Evolutionary conservation across 164 flowering plant genomes (phyloP).

Genomic region (Piper betle): DNA sequence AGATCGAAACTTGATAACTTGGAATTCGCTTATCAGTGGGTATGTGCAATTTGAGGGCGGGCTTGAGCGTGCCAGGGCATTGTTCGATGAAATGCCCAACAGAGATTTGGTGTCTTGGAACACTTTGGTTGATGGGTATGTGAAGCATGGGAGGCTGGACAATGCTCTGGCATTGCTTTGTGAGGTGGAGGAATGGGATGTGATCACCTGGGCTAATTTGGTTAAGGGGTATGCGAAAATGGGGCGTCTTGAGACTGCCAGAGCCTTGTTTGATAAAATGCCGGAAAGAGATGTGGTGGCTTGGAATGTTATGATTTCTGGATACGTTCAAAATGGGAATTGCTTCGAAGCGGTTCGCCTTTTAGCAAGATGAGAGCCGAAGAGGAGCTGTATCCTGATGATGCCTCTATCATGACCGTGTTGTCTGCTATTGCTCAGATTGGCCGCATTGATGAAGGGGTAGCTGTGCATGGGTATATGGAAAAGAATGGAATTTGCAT

Average conservation of each 20-base stretch:
- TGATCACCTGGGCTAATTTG: conserved; percentile 53
- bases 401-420: conserved; percentile 27
- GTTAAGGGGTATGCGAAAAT: conserved; percentile 44
- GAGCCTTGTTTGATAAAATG: conserved; percentile 36
- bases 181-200: conserved; percentile 38
- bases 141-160: conserved; percentile 40
- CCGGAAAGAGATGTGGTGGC: conserved; percentile 39
- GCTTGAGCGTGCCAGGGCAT: conserved; percentile 22
- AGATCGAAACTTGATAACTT: conserved; percentile 39
- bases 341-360: conserved; percentile 34
- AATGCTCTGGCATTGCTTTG: conserved; percentile 35
- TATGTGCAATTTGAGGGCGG: conserved; percentile 25
- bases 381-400: conserved; percentile 30
- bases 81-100: conserved; percentile 48
- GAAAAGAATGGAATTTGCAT: conserved; percentile 18
- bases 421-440: conserved; percentile 49
- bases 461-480: conserved; percentile 41
- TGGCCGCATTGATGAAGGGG: too few relatives aligned
- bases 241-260: conserved; percentile 32
- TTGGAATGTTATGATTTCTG: conserved; percentile 61
- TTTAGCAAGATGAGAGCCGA: conserved; percentile 21
- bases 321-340: conserved; percentile 44
- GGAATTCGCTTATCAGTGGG: conserved; percentile 63
- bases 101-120: conserved; percentile 66
- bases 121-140: conserved; percentile 48